Evolutionary conservation across 768 basidiomycete species (phyloP).

Genomic region (Mycena olivaceomarginata): DNA sequence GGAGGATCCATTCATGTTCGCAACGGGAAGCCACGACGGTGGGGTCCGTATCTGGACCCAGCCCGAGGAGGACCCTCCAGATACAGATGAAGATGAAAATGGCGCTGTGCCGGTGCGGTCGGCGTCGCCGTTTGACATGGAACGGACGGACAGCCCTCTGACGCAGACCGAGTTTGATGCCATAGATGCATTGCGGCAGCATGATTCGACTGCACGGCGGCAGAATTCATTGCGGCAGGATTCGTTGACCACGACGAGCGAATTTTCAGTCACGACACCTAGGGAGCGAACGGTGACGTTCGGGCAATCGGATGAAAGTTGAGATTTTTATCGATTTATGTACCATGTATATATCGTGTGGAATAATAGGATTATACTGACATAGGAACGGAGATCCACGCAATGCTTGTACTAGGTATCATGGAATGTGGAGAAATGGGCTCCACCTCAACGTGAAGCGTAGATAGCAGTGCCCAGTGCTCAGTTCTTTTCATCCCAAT

Average conservation of each 20-base stretch:
- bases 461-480: too few species aligned
- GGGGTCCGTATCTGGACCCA: slow-evolving; percentile 85
- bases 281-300: slow-evolving; percentile 40
- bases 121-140: slow-evolving; percentile 42
- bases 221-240: slow-evolving; percentile 23
- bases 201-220: slow-evolving; percentile 16
- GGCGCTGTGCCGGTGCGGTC: slow-evolving; percentile 20
- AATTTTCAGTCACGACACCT: slow-evolving; percentile 31
- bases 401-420: neutral
- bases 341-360: slow-evolving; percentile 19
- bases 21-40: slow-evolving; percentile 87
- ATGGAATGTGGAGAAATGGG: too few species aligned
- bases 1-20: slow-evolving; percentile 82
- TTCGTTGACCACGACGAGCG: slow-evolving; percentile 27
- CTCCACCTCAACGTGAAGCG: too few species aligned
- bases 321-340: slow-evolving; percentile 32
- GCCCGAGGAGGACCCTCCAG: slow-evolving; percentile 40
- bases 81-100: slow-evolving; percentile 27
- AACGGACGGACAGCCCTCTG: slow-evolving; percentile 43
- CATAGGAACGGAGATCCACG: neutral
- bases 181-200: slow-evolving; percentile 16
- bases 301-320: slow-evolving; percentile 12
- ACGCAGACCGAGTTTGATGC: slow-evolving; percentile 44
- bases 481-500: neutral
- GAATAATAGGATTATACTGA: neutral